Evolutionary conservation across 768 basidiomycete species (phyloP), one percentile per base, ranked within the genome.

Genomic region (Royoungia palumana): DNA sequence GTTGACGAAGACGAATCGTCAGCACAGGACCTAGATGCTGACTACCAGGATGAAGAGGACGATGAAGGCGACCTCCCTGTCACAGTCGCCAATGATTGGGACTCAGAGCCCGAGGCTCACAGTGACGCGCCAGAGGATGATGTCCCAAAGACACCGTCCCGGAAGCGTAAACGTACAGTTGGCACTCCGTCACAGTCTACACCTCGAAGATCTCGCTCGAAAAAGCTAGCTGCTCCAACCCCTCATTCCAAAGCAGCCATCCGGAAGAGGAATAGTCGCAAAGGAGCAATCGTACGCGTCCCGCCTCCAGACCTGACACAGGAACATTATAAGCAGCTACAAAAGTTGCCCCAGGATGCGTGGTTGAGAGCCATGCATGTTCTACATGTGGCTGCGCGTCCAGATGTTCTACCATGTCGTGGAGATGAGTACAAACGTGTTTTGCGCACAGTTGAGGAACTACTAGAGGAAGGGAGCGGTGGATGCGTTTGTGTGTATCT

Each of bases 381-480:
- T 12, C 66, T 98, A 41, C 96, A 98, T 63, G 96, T 98, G 13
- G 91, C 90, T 2, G 89, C 90, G 43, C 79, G 94, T 7, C 95
- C 96, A 1, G 91, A 95, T 55, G 76, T 81, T 21, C 70, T 99
- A 35, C 94, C 94, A 5, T 95, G 94, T 68, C 73, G 96, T 39
- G 89, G 92, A 47, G 82, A 83, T 40, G 93, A 97, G 66, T 95
- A 88, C 60, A 77, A 74, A 13, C 76, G 80, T 38, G 85, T 97
- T 20, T 60, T 94, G 58, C 74, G 79, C 20, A 80, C 81, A 35
- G 85, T 97, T 4, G 85, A 87, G 44, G 88, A 93, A 52, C 72
- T 95, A 25, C 72, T 99, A 12, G 93, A 96, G 51, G 90, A 93
- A 55, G 92, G 93, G 0, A 90, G 87, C 35, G 95, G 95, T 2